These are phyloP conservation scores for Puccinia polysora DNA, from an alignment of 1,284 basidiomycete genomes.

Conservation along the genomic window DNA sequence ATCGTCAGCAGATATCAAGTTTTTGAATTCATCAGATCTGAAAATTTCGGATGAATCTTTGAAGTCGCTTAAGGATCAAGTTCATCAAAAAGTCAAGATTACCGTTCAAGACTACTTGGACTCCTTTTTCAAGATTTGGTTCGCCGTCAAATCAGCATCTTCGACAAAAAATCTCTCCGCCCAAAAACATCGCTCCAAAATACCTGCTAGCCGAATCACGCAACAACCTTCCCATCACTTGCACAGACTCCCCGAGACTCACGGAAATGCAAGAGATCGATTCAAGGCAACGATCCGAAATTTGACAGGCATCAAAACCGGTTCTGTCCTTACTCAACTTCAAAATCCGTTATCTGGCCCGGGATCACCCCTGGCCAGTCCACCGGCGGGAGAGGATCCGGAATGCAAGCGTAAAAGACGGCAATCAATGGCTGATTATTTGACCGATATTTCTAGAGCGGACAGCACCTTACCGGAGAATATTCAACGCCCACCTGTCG, in stretches of 20 bases:
- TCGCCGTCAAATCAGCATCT: not conserved
- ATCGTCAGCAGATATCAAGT: constrained; percentile 18
- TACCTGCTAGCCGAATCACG: not conserved
- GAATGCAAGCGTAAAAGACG: constrained; percentile 31
- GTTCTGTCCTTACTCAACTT: constrained; percentile 35
- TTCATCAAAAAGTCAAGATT: not conserved
- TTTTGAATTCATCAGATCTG: not conserved
- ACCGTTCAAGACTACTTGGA: constrained; percentile 20
- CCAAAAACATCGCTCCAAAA: not conserved
- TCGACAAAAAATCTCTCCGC: not conserved
- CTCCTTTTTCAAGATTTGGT: constrained; percentile 32
- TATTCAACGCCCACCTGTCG: constrained; percentile 37
- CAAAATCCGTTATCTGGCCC: constrained; percentile 40
- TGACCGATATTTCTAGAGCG: constrained; percentile 33
- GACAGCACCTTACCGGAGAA: constrained; percentile 40
- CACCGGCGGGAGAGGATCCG: constrained; percentile 1
- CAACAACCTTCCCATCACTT: not conserved
- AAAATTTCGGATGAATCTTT: constrained; percentile 14
- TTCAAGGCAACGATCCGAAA: constrained; percentile 38
- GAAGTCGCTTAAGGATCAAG: not conserved
- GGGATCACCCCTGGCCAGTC: constrained; percentile 24
- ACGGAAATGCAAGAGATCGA: constrained; percentile 41
- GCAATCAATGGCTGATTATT: constrained; percentile 42
- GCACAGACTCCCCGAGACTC: constrained; percentile 19
- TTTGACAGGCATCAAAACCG: constrained; percentile 37